A percentile compares a stretch with the other conserved stretches of the same genome.
Conservation (phyloP, 805 yeast species). For the Ogataea wickerhamii region DNA sequence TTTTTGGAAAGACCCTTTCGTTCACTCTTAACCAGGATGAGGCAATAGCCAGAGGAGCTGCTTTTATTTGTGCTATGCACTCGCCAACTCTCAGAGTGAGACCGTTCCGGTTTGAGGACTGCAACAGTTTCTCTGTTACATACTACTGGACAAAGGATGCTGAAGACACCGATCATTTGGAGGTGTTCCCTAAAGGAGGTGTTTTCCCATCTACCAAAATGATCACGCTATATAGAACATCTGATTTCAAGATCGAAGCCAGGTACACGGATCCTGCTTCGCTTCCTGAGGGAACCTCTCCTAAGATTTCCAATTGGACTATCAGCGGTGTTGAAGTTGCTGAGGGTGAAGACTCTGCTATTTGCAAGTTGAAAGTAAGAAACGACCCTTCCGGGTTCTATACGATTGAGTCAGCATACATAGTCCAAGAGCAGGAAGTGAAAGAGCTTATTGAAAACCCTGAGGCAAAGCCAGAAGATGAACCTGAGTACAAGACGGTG, state of each 20-base stretch:
- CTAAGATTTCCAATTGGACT: conserved; percentile 77
- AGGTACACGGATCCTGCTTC: conserved; percentile 71
- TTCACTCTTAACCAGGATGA: conserved; percentile 98
- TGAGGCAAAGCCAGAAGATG: conserved; percentile 57
- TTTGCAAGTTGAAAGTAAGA: conserved; percentile 91
- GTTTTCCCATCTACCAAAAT: conserved; percentile 92
- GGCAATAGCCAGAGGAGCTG: conserved; percentile 98
- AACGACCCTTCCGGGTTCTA: conserved; percentile 96
- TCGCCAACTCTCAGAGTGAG: conserved; percentile 98
- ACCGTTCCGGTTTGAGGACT: conserved; percentile 97
- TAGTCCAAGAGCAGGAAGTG: conserved; percentile 85
- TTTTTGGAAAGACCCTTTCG: conserved; percentile 82
- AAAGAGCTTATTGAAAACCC: conserved; percentile 79
- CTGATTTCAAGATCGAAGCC: conserved; percentile 84
- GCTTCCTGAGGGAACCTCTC: conserved; percentile 66
- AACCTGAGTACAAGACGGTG: conserved; percentile 84
- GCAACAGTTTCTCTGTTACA: conserved; percentile 87
- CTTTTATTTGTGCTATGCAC: conserved; percentile 97
- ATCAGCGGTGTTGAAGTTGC: conserved; percentile 79
- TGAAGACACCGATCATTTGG: conserved; percentile 87
- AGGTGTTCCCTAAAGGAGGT: conserved; percentile 95
- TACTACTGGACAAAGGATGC: conserved; percentile 93
- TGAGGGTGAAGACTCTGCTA: conserved; percentile 72
- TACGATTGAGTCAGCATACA: conserved; percentile 90
- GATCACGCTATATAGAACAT: conserved; percentile 88